Percentiles rank a stretch among this genome's conserved stretches.
Conservation (phyloP, 2,329 filamentous ascomycete species). For the Trichoderma sp. region DNA sequence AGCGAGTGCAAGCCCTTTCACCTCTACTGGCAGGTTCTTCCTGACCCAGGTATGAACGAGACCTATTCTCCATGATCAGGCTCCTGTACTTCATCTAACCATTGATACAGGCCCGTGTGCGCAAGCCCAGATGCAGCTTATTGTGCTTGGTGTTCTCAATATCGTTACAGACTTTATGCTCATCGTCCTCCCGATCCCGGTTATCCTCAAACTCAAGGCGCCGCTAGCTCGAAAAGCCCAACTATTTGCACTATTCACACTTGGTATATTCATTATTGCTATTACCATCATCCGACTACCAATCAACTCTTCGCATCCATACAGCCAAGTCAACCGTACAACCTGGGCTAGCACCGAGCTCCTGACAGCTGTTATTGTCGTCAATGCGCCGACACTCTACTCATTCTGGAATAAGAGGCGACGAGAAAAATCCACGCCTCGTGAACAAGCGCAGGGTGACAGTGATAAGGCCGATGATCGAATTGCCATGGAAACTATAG, state of each 20-base stretch:
- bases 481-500: slow-evolving; percentile 8
- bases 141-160: slow-evolving; percentile 34
- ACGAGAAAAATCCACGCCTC: slow-evolving; percentile 21
- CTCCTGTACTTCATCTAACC: not conserved
- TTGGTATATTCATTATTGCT: slow-evolving; percentile 40
- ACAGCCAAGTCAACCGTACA: slow-evolving; percentile 36
- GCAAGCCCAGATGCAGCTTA: slow-evolving; percentile 33
- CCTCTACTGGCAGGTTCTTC: slow-evolving; percentile 56
- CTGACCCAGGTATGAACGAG: slow-evolving; percentile 31
- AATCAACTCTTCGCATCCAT: slow-evolving; percentile 35
- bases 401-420: slow-evolving; percentile 32
- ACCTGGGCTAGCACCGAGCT: slow-evolving; percentile 40
- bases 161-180: slow-evolving; percentile 34
- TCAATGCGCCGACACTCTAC: slow-evolving; percentile 39
- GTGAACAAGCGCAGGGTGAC: not conserved
- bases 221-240: slow-evolving; percentile 32
- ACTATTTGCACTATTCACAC: slow-evolving; percentile 34
- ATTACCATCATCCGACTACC: slow-evolving; percentile 40
- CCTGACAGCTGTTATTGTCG: slow-evolving; percentile 33
- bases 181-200: slow-evolving; percentile 26
- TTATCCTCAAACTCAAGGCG: slow-evolving; percentile 30
- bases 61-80: not conserved
- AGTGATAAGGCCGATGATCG: not conserved
- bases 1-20: slow-evolving; percentile 44
- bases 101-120: slow-evolving; percentile 27